Evolutionary conservation across 208 protist genomes (phyloP).

Genomic region (Jaenimonas drosophilae): DNA sequence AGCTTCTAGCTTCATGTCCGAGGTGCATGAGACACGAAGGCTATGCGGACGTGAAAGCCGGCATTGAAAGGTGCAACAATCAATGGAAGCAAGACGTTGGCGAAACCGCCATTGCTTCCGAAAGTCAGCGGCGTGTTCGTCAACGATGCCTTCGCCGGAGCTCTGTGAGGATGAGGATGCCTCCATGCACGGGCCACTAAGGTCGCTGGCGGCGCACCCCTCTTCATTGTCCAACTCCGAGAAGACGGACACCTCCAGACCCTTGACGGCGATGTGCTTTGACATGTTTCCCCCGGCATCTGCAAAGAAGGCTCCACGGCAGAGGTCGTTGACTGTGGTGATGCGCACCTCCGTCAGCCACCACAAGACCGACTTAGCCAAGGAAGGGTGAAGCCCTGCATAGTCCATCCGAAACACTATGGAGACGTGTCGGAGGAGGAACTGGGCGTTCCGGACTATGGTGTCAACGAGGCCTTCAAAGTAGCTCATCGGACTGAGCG

Average conservation of each 20-base stretch:
- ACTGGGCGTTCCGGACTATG: slow-evolving; percentile 31
- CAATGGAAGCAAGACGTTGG: too few species aligned
- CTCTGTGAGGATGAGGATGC: too few species aligned
- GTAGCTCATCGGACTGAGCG: slow-evolving; percentile 10
- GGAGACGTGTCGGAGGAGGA: slow-evolving; percentile 33
- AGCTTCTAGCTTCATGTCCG: not conserved
- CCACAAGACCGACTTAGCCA: slow-evolving; percentile 29
- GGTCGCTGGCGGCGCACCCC: too few species aligned
- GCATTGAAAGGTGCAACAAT: too few species aligned
- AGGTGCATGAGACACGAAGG: not conserved
- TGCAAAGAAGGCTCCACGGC: slow-evolving; percentile 27
- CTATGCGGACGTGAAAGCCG: too few species aligned
- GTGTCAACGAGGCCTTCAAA: slow-evolving; percentile 42
- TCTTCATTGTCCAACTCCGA: too few species aligned
- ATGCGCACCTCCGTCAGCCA: slow-evolving; percentile 29
- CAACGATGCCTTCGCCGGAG: too few species aligned
- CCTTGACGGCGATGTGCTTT: slow-evolving; percentile 4
- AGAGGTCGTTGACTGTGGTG: slow-evolving; percentile 37
- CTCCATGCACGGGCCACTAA: too few species aligned
- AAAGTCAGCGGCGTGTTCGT: too few species aligned
- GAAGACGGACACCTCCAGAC: too few species aligned
- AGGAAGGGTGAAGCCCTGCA: slow-evolving; percentile 33
- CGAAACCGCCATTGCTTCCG: too few species aligned
- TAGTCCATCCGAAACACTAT: slow-evolving; percentile 64
- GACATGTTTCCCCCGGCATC: slow-evolving; percentile 20